A percentile compares a stretch with the other conserved stretches of the same genome.
Conservation (phyloP, 495 filamentous ascomycete genomes). For the Penicillium canescens region DNA sequence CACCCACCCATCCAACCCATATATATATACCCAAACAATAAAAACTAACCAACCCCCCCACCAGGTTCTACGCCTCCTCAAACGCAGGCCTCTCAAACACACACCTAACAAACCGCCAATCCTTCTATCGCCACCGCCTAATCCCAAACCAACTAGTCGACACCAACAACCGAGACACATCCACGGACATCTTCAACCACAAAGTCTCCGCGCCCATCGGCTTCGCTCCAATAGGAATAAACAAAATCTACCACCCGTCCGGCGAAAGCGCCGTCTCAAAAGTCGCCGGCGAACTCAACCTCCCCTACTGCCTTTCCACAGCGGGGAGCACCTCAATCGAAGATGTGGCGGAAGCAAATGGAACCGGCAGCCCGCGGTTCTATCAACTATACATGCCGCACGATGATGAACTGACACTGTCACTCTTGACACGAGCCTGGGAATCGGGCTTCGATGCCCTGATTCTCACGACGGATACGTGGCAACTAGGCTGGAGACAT, state of each 20-base stretch:
- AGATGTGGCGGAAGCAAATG: slow-evolving; percentile 58
- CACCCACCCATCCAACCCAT: not conserved
- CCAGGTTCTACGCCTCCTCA: slow-evolving; percentile 61
- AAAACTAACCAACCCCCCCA: not conserved
- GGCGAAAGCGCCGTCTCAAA: slow-evolving; percentile 60
- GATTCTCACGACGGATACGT: slow-evolving; percentile 67
- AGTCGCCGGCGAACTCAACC: slow-evolving; percentile 55
- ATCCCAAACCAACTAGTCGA: slow-evolving; percentile 64
- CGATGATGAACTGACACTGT: slow-evolving; percentile 59
- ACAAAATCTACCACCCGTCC: slow-evolving; percentile 60
- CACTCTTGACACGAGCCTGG: slow-evolving; percentile 54
- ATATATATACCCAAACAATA: not conserved
- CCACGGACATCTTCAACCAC: slow-evolving; percentile 61
- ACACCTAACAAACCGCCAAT: slow-evolving; percentile 65
- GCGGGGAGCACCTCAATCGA: slow-evolving; percentile 61
- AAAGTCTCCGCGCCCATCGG: slow-evolving; percentile 59
- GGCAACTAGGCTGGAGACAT: slow-evolving; percentile 65
- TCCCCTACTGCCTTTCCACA: slow-evolving; percentile 59
- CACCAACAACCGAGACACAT: slow-evolving; percentile 59
- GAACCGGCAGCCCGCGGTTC: slow-evolving; percentile 44
- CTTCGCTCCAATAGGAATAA: slow-evolving; percentile 68
- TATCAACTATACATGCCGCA: slow-evolving; percentile 68
- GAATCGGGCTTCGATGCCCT: slow-evolving; percentile 57
- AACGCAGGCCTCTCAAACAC: slow-evolving; percentile 67
- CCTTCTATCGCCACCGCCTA: slow-evolving; percentile 69